These are phyloP conservation scores for Oldenlandia corymbosa DNA, from an alignment of 257 asterid genomes.

Conservation along the genomic window DNA sequence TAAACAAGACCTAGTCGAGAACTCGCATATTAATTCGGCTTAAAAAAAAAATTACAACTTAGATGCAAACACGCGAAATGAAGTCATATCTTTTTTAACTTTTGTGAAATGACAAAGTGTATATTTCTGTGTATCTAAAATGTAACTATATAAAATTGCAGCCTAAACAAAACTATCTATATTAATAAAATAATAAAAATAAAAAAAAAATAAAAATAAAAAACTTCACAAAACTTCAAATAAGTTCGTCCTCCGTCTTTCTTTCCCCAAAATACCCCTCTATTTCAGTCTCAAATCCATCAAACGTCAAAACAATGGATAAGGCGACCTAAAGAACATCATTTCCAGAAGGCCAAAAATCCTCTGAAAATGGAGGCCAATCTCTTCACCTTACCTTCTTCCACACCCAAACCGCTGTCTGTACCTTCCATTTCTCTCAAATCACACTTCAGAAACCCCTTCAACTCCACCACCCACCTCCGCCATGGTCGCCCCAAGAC, in stretches of 20 bases:
- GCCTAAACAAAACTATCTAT: too few species aligned
- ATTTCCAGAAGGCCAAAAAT: not conserved
- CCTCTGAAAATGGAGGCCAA: constrained; percentile 56
- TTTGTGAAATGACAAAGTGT: too few species aligned
- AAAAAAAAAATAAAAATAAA: too few species aligned
- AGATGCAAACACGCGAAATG: too few species aligned
- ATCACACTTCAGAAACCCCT: constrained; percentile 57
- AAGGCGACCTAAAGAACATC: constrained; percentile 3
- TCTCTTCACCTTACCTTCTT: constrained; percentile 48
- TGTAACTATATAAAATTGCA: too few species aligned
- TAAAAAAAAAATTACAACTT: too few species aligned
- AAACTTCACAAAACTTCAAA: too few species aligned
- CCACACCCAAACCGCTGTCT: constrained; percentile 15
- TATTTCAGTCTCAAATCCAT: not conserved
- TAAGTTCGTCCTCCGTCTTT: not conserved
- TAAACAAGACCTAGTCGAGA: too few species aligned
- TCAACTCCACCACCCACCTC: constrained; percentile 24
- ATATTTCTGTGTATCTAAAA: too few species aligned
- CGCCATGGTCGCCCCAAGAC: constrained; percentile 25
- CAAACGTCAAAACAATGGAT: constrained; percentile 14
- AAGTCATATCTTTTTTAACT: too few species aligned
- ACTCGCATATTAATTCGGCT: too few species aligned
- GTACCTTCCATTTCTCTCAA: constrained; percentile 42
- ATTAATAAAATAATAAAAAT: too few species aligned
- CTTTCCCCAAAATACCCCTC: not conserved